A percentile compares a stretch with the other conserved stretches of the same genome.
phyloP scores from a whole-genome alignment of 805 yeast species.

The Starmera amethionina region DNA sequence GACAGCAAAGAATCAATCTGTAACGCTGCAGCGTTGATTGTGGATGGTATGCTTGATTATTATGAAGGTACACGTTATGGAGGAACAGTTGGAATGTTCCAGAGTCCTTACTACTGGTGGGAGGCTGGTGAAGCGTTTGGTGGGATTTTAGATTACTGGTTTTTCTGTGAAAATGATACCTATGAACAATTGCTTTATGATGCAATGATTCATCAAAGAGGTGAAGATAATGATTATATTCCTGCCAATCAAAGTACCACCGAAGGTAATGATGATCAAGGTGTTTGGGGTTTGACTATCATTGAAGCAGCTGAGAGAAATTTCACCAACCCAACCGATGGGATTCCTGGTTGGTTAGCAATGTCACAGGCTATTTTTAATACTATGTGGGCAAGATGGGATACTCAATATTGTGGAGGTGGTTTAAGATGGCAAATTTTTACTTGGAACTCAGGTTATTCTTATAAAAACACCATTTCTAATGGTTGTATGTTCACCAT shows the following conservation, averaged over 20 bases:
- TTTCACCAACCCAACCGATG: conserved; percentile 40
- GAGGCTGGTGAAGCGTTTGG: conserved; percentile 83
- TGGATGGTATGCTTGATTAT: conserved; percentile 59
- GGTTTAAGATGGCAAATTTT: conserved; percentile 70
- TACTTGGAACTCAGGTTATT: conserved; percentile 61
- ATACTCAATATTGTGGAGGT: conserved; percentile 42
- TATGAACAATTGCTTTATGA: conserved; percentile 46
- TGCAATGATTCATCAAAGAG: conserved; percentile 42
- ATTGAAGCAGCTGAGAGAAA: conserved; percentile 58
- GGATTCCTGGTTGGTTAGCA: conserved; percentile 44
- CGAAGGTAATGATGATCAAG: conserved; percentile 72
- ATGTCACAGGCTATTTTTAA: conserved; percentile 55
- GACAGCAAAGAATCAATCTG: conserved; percentile 37
- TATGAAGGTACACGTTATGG: conserved; percentile 54
- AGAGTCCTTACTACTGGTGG: conserved; percentile 82
- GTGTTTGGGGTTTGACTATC: conserved; percentile 61
- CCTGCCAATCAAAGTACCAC: conserved; percentile 57
- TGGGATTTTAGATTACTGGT: conserved; percentile 60
- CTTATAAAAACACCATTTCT: conserved; percentile 54
- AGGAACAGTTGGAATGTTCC: conserved; percentile 66
- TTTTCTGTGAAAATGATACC: conserved; percentile 60
- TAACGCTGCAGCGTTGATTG: conserved; percentile 45
- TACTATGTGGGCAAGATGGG: conserved; percentile 59
- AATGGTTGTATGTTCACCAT: conserved; percentile 55
- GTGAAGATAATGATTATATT: conserved; percentile 42